Evolutionary conservation across 208 protist genomes (phyloP), one percentile per base, ranked within the genome.

Genomic region (Trypanosoma grayi): DNA sequence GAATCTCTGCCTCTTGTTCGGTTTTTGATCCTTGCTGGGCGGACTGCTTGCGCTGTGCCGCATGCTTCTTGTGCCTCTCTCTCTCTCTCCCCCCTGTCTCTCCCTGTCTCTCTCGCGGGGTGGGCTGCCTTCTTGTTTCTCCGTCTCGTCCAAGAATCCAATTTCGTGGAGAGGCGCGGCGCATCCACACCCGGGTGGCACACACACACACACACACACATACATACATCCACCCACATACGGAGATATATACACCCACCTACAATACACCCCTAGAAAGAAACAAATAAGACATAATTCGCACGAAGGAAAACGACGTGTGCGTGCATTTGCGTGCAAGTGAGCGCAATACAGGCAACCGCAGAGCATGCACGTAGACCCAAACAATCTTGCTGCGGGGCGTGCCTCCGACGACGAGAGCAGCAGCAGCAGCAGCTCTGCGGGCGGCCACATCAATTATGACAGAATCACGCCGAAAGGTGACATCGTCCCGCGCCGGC

Each of bases 341-440:
- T n/a, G n/a, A n/a, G n/a, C n/a, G n/a, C n/a, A 14, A n/a, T n/a
- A 14, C 4, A 10, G 14, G 39, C 39, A 43, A 39, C 10, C 6
- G 41, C 37, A 20, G 36, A 2, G 24, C 28, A 66, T 60, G 61
- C 43, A 68, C 43, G 39, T 51, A 20, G 63, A 69, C n/a, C 63
- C 63, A 9, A 54, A 56, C 9, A 59, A 55, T 37, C 37, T 57
- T 13, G 18, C 9, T 2, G 14, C 52, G 6, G 41, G 6, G 10
- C 31, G 24, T 13, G 34, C 4, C 27, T 20, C 18, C n/a, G 22
- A 27, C 43, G 6, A 34, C 24, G 52, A 28, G 18, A 11, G 5
- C 18, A 33, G n/a, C 24, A 31, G 0, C 6, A 18, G 24, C 22
- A 2, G 14, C 2, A 24, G 24, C 39, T 2, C n/a, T 20, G 24